Percentiles rank a stretch among this genome's conserved stretches.
These are phyloP conservation scores for Carex pumila DNA, from an alignment of 176 grass and related monocot genomes.

Conservation along the genomic window DNA sequence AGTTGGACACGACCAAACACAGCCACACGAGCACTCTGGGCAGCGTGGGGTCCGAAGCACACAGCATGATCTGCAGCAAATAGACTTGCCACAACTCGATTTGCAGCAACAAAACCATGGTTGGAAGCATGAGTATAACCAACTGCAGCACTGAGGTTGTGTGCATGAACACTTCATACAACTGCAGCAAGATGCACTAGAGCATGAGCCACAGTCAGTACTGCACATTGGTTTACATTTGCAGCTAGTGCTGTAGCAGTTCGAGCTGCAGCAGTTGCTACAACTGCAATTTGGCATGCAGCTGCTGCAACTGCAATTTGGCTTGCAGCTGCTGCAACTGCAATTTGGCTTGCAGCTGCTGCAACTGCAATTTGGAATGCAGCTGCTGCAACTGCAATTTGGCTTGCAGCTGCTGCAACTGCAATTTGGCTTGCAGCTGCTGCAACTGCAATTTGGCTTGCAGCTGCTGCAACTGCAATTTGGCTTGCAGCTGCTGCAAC, in stretches of 20 bases:
- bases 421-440: neutral
- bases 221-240: conserved; percentile 29
- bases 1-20: conserved; percentile 66
- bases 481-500: neutral
- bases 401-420: too few species aligned
- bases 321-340: neutral
- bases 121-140: conserved; percentile 32
- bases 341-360: conserved; percentile 21
- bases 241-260: conserved; percentile 12
- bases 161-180: conserved; percentile 37
- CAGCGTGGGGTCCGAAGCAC: conserved; percentile 29
- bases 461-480: conserved; percentile 13
- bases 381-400: conserved; percentile 20
- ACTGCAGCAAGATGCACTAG: conserved; percentile 23
- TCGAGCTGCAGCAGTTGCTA: neutral
- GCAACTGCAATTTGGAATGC: conserved; percentile 25
- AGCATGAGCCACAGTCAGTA: conserved; percentile 27
- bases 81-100: conserved; percentile 12
- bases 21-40: conserved; percentile 78
- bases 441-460: neutral
- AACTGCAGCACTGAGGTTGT: conserved; percentile 28
- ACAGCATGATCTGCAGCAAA: conserved; percentile 24
- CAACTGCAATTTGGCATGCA: neutral
- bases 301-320: neutral
- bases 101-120: conserved; percentile 13